These are phyloP conservation scores for Phoma sp. DNA, from an alignment of 2,329 filamentous ascomycete genomes.

Conservation along the genomic window DNA sequence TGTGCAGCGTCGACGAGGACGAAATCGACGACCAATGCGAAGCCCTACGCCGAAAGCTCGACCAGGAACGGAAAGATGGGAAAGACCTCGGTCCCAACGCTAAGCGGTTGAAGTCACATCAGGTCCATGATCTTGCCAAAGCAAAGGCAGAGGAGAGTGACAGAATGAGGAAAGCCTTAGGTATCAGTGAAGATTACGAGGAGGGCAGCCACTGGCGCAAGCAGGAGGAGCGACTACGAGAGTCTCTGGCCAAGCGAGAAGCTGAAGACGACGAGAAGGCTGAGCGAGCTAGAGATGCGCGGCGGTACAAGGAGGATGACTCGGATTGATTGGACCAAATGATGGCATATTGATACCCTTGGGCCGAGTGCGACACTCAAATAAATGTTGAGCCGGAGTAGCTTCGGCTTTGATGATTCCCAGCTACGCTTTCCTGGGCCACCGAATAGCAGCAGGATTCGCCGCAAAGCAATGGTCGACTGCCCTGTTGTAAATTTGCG, in stretches of 20 bases:
- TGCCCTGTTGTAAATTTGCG: no score
- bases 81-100: slow-evolving; percentile 48
- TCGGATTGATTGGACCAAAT: slow-evolving; percentile 32
- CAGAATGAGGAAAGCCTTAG: slow-evolving; percentile 81
- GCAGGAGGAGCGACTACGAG: slow-evolving; percentile 73
- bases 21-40: slow-evolving; percentile 84
- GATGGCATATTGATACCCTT: not conserved
- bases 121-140: slow-evolving; percentile 94
- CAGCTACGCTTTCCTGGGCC: not conserved
- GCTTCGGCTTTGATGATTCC: not conserved
- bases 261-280: slow-evolving; percentile 43
- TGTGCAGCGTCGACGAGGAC: slow-evolving; percentile 76
- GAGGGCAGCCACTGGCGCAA: slow-evolving; percentile 86
- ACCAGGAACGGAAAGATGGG: slow-evolving; percentile 52
- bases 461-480: no score
- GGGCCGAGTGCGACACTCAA: not conserved
- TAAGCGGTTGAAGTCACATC: slow-evolving; percentile 81
- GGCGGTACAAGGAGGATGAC: slow-evolving; percentile 36
- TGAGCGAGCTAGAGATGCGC: slow-evolving; percentile 33
- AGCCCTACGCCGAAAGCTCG: slow-evolving; percentile 69
- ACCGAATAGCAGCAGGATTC: no score
- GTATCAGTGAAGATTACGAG: slow-evolving; percentile 84
- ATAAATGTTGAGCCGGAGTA: not conserved
- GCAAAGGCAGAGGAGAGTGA: slow-evolving; percentile 98
- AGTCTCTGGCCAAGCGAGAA: slow-evolving; percentile 51